Evolutionary conservation across 2,329 filamentous ascomycete genomes (phyloP), one percentile per base, ranked within the genome.

Genomic region (Monosporascus cannonballus): DNA sequence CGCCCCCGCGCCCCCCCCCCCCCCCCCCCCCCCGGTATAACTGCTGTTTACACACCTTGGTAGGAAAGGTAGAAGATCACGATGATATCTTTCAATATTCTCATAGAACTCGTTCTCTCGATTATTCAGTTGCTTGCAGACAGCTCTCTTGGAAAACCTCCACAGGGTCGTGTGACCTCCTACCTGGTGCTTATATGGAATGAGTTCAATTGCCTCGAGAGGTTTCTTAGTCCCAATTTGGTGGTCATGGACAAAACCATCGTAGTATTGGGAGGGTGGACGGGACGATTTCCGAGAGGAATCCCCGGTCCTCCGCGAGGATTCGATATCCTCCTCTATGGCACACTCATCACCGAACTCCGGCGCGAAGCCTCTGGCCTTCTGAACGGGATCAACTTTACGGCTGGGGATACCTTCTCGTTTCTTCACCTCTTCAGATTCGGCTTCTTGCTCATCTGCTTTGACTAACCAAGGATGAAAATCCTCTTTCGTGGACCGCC

Each of bases 101-200:
- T 99, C 94, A 70, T 99, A 99, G 68, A 99, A 99, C 72, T 96
- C 90, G 71, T 99, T 99, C 68, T 99, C 94, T 64, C 93, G 83
- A 69, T 96, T 99, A 70, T 96, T 99, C 65, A 99, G 81, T 72
- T 96, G 91, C 72, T 99, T 99, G 78, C 94, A 99, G 11, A 99
- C 92, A 52, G 94, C 94, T 63, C 92, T 84, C 60, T 90, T 86
- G 18, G 94, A 97, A 67, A 99, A 97, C 42, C 93, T 87, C 81
- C 96, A 99, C 37, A 99, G 81, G 0, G 93, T 96, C 6, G 91
- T 96, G 69, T 99, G 94, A 1, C 94, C 94, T 54, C 94, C 94
- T 51, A 99, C 94, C 71, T 99, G 94, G 71, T 99, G 94, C 60
- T 90, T 90, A 72, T 96, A 99, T 2, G 94, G 94, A 64, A 96